Base-by-base conservation (phyloP, 1,284 basidiomycete species). In the Rhodotorula sp. region DNA sequence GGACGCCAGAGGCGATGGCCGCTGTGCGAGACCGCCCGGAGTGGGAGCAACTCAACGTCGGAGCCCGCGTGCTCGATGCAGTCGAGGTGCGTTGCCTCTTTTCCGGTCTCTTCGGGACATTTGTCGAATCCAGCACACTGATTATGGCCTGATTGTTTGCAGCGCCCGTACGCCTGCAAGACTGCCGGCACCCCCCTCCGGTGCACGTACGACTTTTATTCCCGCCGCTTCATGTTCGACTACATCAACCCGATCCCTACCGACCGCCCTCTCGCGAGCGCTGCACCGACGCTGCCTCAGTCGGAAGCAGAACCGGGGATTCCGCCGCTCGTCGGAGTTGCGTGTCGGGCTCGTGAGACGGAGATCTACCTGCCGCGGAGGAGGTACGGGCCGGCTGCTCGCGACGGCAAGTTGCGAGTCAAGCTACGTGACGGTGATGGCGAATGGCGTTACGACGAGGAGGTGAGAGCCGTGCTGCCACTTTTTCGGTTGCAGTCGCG, bases 61-160 rank as follows among this genome's bases (percentile, higher is more conserved):
- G 94, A 5, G 91, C 85, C 0, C 84, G 95, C 12, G 87, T 93
- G 60, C 83, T 97, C 3, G 83, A 87, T 43, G 86, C 89, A 2
- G 81, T 97, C 65, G 78, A 82, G 56, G 78, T 77, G 54, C 28
- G 76, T 64, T 15, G 14, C 26, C 38, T n/a, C 31, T n/a, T 28
- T 8, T 18, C 12, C 26, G 1, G 19, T 19, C 21, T 23, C 34
- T 43, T 10, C 4, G 21, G 5, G 34, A 8, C 5, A 14, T 5
- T 38, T 38, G 34, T 5, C 10, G 8, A 38, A 38, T 43, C 15
- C 5, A 6, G 18, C 18, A 47, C 10, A 28, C 43, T 15, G 7
- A 14, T 43, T 12, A 5, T 15, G n/a, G 5, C 4, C 18, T 47
- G 14, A 3, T n/a, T 34, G 16, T 15, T 5, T 14, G 1, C 66